Conservation (phyloP, 805 yeast genomes). For the Metschnikowia similis region DNA sequence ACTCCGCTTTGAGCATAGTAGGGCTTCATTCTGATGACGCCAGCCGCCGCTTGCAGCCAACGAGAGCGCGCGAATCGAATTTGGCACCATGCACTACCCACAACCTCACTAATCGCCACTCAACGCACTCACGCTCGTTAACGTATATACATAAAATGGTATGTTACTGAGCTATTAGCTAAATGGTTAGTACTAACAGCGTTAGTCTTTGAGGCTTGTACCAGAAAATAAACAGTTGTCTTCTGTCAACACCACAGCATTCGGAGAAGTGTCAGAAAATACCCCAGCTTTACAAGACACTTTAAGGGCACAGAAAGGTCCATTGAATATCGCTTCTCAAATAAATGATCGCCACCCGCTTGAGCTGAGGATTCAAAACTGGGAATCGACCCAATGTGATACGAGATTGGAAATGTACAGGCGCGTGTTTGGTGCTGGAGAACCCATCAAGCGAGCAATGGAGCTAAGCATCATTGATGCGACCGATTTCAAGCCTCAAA, state of each 20-base stretch:
- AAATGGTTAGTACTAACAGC: conserved; percentile 7
- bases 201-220: conserved; percentile 47
- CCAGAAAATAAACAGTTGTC: conserved; percentile 49
- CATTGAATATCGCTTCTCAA: conserved; percentile 53
- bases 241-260: conserved; percentile 47
- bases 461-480: conserved; percentile 70
- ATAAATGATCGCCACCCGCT: conserved; percentile 82
- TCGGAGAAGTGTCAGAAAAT: conserved; percentile 55
- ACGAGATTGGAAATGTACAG: conserved; percentile 73
- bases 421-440: conserved; percentile 86
- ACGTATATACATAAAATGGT: conserved; percentile 6
- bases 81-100: conserved; percentile 1
- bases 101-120: conserved; percentile 2
- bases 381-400: conserved; percentile 76
- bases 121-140: not conserved
- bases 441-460: conserved; percentile 89
- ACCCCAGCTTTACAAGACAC: conserved; percentile 71
- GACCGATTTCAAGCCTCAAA: conserved; percentile 64
- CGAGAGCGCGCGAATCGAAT: not conserved
- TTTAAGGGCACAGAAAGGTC: conserved; percentile 63
- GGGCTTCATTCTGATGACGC: not conserved
- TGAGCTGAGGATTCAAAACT: conserved; percentile 65
- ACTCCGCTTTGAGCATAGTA: not conserved
- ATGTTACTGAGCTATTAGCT: not conserved
- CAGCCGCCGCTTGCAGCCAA: not conserved